A percentile compares a stretch with the other conserved stretches of the same genome.
Conservation (phyloP, 179 eudicot genomes). For the Sideroxylon spinosum region DNA sequence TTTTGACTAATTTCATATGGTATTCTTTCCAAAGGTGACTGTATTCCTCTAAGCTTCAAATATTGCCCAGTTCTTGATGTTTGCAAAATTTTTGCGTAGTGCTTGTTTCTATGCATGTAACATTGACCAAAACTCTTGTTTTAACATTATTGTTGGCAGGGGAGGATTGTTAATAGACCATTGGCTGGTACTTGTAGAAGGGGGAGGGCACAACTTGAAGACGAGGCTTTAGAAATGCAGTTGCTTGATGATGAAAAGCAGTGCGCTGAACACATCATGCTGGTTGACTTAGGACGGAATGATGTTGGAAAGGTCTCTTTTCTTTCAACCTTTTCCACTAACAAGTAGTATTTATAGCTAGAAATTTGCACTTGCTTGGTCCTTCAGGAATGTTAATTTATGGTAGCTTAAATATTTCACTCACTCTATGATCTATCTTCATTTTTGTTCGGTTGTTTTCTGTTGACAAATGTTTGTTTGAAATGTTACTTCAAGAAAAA, state of each 20-base stretch:
- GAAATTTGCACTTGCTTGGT: not conserved
- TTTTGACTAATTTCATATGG: not conserved
- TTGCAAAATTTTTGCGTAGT: not conserved
- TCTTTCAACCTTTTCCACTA: not conserved
- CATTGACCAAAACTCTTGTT: not conserved
- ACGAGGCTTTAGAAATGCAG: conserved; percentile 31
- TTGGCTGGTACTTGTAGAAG: conserved; percentile 40
- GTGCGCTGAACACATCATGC: conserved; percentile 50
- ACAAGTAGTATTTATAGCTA: not conserved
- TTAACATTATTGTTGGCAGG: conserved; percentile 29
- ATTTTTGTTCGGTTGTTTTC: no score
- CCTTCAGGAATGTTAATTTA: not conserved
- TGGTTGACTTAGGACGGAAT: conserved; percentile 45
- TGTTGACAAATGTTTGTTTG: not conserved
- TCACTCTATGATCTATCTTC: not conserved
- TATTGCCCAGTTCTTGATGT: conserved; percentile 2
- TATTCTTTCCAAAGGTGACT: not conserved
- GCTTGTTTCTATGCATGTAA: not conserved
- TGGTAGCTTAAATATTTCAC: not conserved
- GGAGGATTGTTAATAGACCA: conserved; percentile 41
- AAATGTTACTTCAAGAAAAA: not conserved
- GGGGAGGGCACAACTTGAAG: conserved; percentile 35
- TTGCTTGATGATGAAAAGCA: conserved; percentile 45
- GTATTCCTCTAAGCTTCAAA: not conserved
- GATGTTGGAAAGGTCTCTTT: conserved; percentile 48